A percentile compares a stretch with the other conserved stretches of the same genome.
Conservation (phyloP, 2,329 filamentous ascomycete genomes). For the Boeremia exigua region DNA sequence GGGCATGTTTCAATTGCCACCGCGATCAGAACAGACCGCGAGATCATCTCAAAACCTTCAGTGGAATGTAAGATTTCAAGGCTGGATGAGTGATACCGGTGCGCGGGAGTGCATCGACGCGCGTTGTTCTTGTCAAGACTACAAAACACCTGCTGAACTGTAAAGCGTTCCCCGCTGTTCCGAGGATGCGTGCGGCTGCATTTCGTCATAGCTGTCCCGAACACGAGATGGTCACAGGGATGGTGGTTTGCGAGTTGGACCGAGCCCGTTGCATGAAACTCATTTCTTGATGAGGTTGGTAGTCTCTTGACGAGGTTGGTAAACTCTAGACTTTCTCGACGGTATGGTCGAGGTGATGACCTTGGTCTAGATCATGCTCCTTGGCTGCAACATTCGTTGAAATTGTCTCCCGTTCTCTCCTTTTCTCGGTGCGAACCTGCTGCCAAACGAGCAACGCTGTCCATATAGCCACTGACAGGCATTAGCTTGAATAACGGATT, state of each 20-base stretch:
- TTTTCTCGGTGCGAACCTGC: conserved; percentile 49
- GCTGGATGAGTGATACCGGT: not conserved
- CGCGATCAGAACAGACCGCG: not conserved
- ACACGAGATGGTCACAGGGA: conserved; percentile 2
- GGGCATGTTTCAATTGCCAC: conserved; percentile 12
- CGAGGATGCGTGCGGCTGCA: not conserved
- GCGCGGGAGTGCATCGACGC: not conserved
- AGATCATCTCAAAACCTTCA: not conserved
- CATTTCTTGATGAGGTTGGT: not conserved
- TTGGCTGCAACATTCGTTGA: conserved; percentile 9
- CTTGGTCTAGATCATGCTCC: conserved; percentile 15
- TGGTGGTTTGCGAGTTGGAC: not conserved
- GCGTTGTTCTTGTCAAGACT: not conserved
- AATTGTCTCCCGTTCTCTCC: conserved; percentile 24
- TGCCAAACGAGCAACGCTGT: conserved; percentile 60
- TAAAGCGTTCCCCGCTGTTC: not conserved
- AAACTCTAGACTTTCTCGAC: conserved; percentile 17
- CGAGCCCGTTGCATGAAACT: not conserved
- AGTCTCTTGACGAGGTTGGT: not conserved
- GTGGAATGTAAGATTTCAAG: no score
- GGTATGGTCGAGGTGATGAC: conserved; percentile 5
- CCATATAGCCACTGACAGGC: conserved; percentile 60
- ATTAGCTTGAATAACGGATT: conserved; percentile 1
- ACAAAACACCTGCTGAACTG: not conserved
- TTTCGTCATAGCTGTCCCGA: not conserved